Conservation (phyloP, 208 protist species). For the Sergeia podlipaevii region DNA sequence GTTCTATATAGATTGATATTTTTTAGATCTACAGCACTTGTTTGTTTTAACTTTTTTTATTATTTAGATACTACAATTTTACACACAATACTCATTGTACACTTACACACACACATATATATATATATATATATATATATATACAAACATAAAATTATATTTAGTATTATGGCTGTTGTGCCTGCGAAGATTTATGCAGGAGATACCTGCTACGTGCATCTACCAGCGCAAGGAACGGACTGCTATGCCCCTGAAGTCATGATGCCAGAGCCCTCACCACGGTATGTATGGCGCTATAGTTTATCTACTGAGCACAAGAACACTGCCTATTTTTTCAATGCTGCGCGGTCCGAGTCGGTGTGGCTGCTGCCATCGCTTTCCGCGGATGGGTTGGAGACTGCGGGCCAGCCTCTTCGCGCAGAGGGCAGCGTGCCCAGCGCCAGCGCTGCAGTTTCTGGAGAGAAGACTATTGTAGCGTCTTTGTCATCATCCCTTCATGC, state of each 20-base stretch:
- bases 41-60: too few relatives aligned
- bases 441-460: not conserved
- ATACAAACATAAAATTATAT: not conserved
- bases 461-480: not conserved
- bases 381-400: constrained; percentile 16
- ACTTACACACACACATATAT: too few relatives aligned
- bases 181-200: constrained; percentile 51
- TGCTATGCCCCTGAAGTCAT: constrained; percentile 46
- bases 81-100: too few relatives aligned
- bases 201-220: constrained; percentile 42
- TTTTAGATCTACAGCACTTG: too few relatives aligned
- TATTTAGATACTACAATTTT: too few relatives aligned
- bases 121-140: constrained; percentile 4
- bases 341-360: constrained; percentile 21
- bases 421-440: not conserved
- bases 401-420: constrained; percentile 13
- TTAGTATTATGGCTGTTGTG: constrained; percentile 18
- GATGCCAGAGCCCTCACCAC: constrained; percentile 9
- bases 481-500: too few relatives aligned
- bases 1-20: too few relatives aligned
- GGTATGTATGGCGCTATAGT: constrained; percentile 51
- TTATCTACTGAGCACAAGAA: constrained; percentile 44
- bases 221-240: constrained; percentile 30
- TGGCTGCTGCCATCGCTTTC: constrained; percentile 63
- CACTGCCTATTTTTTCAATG: constrained; percentile 67